These are phyloP conservation scores for Lasiosphaeria ovina DNA, from an alignment of 495 filamentous ascomycete species.

Conservation along the genomic window DNA sequence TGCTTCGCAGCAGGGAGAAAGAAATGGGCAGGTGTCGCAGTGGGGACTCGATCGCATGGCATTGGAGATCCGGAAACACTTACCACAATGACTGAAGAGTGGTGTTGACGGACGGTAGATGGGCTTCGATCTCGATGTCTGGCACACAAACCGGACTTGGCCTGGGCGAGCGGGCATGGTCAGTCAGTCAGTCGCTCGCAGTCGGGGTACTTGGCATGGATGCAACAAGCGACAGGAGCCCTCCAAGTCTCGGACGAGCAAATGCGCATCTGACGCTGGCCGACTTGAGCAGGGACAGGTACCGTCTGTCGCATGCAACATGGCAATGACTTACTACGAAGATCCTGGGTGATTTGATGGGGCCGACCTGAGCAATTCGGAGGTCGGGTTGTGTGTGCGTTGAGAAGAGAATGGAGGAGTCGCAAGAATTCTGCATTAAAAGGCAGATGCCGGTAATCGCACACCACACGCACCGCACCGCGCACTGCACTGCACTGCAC, in stretches of 20 bases:
- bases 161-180: slow-evolving; percentile 15
- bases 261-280: slow-evolving; percentile 6
- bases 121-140: slow-evolving; percentile 25
- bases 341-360: slow-evolving; percentile 26
- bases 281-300: background rate
- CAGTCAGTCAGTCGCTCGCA: slow-evolving; percentile 15
- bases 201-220: too few relatives aligned
- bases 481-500: too few relatives aligned
- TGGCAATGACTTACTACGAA: slow-evolving; percentile 26
- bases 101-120: slow-evolving; percentile 29
- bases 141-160: slow-evolving; percentile 22
- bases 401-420: slow-evolving; percentile 30
- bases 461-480: slow-evolving; percentile 15
- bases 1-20: slow-evolving; percentile 15
- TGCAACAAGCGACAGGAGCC: too few relatives aligned
- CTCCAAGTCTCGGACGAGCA: slow-evolving; percentile 1
- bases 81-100: slow-evolving; percentile 35
- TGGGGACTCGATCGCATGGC: slow-evolving; percentile 38
- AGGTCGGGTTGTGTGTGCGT: slow-evolving; percentile 22
- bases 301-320: slow-evolving; percentile 14
- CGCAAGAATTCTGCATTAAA: slow-evolving; percentile 33
- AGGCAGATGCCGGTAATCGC: slow-evolving; percentile 34
- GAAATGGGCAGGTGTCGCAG: slow-evolving; percentile 15
- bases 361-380: slow-evolving; percentile 30
- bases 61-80: slow-evolving; percentile 34